A percentile compares a stretch with the other conserved stretches of the same genome.
Evolutionary conservation across 306 rosid genomes (phyloP).

Genomic region (Vachellia pachyceras): DNA sequence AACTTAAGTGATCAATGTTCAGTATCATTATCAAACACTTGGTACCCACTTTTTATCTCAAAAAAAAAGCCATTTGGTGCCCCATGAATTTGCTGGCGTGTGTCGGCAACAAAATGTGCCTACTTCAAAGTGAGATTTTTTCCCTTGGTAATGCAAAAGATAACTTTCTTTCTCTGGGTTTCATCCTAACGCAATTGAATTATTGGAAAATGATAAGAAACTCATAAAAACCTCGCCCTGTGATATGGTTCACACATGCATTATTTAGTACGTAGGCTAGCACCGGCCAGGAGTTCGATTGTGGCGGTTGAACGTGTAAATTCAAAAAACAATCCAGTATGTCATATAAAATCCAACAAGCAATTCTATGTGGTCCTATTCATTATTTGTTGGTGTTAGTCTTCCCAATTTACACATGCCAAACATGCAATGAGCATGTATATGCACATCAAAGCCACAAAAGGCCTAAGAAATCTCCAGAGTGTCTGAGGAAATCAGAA

Average conservation of each 20-base stretch:
- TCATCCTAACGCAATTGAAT: background rate
- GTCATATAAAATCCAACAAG: background rate
- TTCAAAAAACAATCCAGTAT: background rate
- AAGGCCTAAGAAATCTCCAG: constrained; percentile 1
- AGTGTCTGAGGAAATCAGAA: background rate
- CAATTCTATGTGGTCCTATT: constrained; percentile 2
- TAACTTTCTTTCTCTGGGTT: background rate
- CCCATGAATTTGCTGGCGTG: constrained; percentile 15
- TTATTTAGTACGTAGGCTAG: background rate
- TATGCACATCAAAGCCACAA: background rate
- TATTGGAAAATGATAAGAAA: background rate
- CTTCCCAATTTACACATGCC: background rate
- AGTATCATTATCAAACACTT: constrained; percentile 52
- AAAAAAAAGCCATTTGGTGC: no score
- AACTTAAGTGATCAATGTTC: background rate
- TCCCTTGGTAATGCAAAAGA: background rate
- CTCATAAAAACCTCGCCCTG: background rate
- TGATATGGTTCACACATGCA: background rate
- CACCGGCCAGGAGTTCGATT: background rate
- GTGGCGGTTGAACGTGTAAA: background rate
- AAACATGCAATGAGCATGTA: background rate
- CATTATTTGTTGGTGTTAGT: background rate
- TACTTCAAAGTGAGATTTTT: background rate
- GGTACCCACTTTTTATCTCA: constrained; percentile 12
- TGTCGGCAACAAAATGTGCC: background rate